Evolutionary conservation across 345 rosid genomes (phyloP).

Genomic region (Hypericum perforatum): DNA sequence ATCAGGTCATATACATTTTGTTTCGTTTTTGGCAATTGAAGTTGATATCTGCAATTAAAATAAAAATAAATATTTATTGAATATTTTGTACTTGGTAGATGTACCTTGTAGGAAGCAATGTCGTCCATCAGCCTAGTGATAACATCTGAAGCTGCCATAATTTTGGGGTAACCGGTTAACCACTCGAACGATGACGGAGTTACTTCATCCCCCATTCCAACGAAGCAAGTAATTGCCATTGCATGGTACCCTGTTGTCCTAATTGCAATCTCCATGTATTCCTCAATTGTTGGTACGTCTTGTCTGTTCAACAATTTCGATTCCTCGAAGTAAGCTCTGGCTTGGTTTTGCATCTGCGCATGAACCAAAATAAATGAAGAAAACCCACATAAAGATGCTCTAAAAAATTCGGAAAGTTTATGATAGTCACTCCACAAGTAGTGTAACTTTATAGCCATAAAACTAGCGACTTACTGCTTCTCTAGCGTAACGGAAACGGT

Average conservation of each 20-base stretch:
- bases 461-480: no score
- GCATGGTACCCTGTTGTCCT: neutral
- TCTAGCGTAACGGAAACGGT: no score
- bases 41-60: no score
- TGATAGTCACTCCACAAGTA: no score
- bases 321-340: neutral
- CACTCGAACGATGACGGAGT: slow-evolving; percentile 7
- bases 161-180: slow-evolving; percentile 6
- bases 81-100: no score
- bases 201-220: slow-evolving; percentile 6
- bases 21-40: no score
- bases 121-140: slow-evolving; percentile 12
- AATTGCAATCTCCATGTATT: neutral
- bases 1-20: no score
- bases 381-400: no score
- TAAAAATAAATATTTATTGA: no score
- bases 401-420: no score
- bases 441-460: no score
- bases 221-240: slow-evolving; percentile 1
- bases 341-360: neutral
- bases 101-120: slow-evolving; percentile 11
- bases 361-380: no score
- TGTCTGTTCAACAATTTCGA: neutral
- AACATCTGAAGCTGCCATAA: neutral
- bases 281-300: neutral